Evolutionary conservation across 2,329 filamentous ascomycete genomes (phyloP), one percentile per base, ranked within the genome.

Genomic region (Cytospora paraplurivora): DNA sequence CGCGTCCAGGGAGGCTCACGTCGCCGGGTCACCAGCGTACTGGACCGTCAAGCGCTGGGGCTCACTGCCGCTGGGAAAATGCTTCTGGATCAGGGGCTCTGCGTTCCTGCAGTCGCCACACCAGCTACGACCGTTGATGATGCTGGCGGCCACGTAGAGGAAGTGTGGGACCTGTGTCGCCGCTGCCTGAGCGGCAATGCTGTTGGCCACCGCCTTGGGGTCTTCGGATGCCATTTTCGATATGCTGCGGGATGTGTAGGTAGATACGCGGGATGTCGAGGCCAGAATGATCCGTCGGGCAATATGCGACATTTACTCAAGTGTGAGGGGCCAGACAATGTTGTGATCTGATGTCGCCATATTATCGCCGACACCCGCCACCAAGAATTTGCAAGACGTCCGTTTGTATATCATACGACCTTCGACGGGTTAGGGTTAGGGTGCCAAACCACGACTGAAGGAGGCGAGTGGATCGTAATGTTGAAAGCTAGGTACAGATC

Each of bases 51-150:
- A 32, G 12, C 55, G 56, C 35, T 44, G 35, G 11, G 67, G 53
- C 27, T 63, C 67, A 27, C 27, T 27, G 19, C 58, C 56, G 10
- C 58, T 61, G 0, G 57, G 66, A 61, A 71, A 72, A 33, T 70
- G 69, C 15, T 59, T 66, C 50, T 68, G 65, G 13, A 72, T 49
- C 38, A 71, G 63, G 10, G 69, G 54, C 55, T 72, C 71, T 6
- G 71, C 70, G n/a, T 55, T 62, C 7, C 67, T 58, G 66, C 69
- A 71, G 56, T 72, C 71, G 17, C 69, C 67, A 57, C 71, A 72
- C 71, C 71, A 72, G 34, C 66, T 69, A 38, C 59, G 64, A 1
- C 69, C 69, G 21, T 68, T 66, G 21, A 60, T 53, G 17, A 69
- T 62, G n/a, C 66, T 69, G 21, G 70, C 70, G 49, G 71, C 72